Evolutionary conservation across 306 rosid genomes (phyloP).

Genomic region (Dryas alaskensis): DNA sequence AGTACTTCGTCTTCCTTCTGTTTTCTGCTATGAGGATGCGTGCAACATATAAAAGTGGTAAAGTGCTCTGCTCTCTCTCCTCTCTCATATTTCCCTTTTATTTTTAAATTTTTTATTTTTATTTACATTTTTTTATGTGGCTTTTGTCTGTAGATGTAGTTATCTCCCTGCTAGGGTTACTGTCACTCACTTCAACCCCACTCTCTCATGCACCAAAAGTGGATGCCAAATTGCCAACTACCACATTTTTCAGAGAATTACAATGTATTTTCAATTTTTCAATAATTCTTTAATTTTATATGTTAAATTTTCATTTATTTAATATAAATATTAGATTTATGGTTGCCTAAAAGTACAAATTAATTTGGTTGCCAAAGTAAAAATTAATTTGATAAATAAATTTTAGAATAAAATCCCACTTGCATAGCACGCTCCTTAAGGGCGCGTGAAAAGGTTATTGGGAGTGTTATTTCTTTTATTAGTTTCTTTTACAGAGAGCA

Average conservation of each 20-base stretch:
- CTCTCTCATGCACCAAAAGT: conserved; percentile 30
- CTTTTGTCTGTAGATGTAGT: conserved; percentile 58
- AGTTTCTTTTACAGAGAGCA: conserved; percentile 46
- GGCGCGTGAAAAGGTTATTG: conserved; percentile 34
- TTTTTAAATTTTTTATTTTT: neutral
- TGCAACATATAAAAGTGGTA: conserved; percentile 96
- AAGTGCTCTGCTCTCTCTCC: conserved; percentile 49
- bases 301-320: no score
- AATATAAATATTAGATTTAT: no score
- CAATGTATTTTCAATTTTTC: neutral
- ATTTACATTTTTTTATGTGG: conserved; percentile 31
- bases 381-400: neutral
- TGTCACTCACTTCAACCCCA: conserved; percentile 36
- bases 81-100: conserved; percentile 13
- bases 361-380: no score
- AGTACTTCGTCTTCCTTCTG: conserved; percentile 61
- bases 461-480: conserved; percentile 13
- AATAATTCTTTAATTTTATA: no score
- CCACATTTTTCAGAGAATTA: neutral
- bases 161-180: conserved; percentile 53
- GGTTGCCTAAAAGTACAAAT: neutral
- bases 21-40: conserved; percentile 71
- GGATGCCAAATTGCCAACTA: no score
- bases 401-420: neutral
- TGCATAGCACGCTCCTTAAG: conserved; percentile 13